Percentiles rank a stretch among this genome's conserved stretches.
Evolutionary conservation across 257 asterid genomes (phyloP).

Genomic region (Craterostigma plantagineum): DNA sequence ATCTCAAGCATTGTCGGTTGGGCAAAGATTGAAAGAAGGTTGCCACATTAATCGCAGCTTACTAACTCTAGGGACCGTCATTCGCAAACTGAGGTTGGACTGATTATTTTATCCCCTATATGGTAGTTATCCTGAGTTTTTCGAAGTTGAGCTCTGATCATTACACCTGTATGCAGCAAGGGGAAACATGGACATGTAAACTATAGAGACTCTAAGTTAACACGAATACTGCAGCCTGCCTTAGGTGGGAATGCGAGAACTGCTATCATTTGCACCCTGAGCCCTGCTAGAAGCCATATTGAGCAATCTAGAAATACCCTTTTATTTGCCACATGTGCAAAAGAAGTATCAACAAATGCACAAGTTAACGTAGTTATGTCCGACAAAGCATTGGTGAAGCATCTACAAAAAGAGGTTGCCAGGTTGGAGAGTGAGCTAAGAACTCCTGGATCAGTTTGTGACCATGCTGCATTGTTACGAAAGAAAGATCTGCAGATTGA

Average conservation of each 20-base stretch:
- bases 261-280: conserved; percentile 88
- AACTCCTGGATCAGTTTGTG: conserved; percentile 59
- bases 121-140: no score
- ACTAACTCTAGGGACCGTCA: conserved; percentile 76
- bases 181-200: conserved; percentile 91
- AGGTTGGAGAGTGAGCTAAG: conserved; percentile 83
- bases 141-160: conserved; percentile 3
- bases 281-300: conserved; percentile 92
- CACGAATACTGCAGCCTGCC: conserved; percentile 94
- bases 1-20: conserved; percentile 86
- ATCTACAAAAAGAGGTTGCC: conserved; percentile 92
- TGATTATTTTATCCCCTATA: neutral
- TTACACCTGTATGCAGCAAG: conserved; percentile 49
- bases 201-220: conserved; percentile 93
- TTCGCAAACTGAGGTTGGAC: conserved; percentile 82
- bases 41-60: conserved; percentile 99
- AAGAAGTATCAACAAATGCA: conserved; percentile 95
- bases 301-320: conserved; percentile 98
- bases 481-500: conserved; percentile 84
- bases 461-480: conserved; percentile 49
- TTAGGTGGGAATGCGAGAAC: conserved; percentile 99
- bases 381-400: conserved; percentile 97
- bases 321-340: conserved; percentile 88
- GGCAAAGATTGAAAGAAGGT: conserved; percentile 96
- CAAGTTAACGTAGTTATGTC: conserved; percentile 99